Evolutionary conservation across 2,329 filamentous ascomycete species (phyloP).

Genomic region (Talaromyces sp.): DNA sequence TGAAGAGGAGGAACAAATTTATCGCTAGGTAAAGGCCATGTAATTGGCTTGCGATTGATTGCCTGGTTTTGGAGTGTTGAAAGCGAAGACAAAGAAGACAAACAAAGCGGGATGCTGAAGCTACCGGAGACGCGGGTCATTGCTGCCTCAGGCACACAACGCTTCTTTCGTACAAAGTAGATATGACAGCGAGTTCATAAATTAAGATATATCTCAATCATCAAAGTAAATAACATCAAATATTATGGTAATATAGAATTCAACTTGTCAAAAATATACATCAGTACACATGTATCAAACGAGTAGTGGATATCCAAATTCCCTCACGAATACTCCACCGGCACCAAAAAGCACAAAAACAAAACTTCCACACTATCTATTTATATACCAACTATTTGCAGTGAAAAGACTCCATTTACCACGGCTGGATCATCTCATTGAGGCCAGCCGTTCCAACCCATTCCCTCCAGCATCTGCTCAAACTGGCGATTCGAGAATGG

Average conservation of each 20-base stretch:
- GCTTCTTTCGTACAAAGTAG: neutral
- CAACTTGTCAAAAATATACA: neutral
- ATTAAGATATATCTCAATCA: neutral
- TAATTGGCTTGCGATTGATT: neutral
- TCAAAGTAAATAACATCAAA: neutral
- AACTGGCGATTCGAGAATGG: conserved; percentile 30
- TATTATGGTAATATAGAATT: neutral
- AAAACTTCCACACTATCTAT: neutral
- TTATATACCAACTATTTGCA: neutral
- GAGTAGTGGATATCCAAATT: neutral
- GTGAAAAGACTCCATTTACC: neutral
- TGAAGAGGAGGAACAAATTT: neutral
- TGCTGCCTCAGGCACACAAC: neutral
- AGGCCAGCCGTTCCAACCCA: conserved; percentile 26
- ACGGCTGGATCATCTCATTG: neutral
- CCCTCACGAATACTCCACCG: neutral
- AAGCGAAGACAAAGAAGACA: neutral
- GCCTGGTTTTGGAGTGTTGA: neutral
- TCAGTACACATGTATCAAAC: neutral
- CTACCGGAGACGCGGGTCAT: neutral
- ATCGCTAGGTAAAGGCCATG: neutral
- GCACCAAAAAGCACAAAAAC: neutral
- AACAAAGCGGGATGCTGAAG: neutral
- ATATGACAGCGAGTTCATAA: neutral
- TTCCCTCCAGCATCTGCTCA: conserved; percentile 24